Conservation (phyloP, 345 rosid genomes). For the Microcos paniculata region DNA sequence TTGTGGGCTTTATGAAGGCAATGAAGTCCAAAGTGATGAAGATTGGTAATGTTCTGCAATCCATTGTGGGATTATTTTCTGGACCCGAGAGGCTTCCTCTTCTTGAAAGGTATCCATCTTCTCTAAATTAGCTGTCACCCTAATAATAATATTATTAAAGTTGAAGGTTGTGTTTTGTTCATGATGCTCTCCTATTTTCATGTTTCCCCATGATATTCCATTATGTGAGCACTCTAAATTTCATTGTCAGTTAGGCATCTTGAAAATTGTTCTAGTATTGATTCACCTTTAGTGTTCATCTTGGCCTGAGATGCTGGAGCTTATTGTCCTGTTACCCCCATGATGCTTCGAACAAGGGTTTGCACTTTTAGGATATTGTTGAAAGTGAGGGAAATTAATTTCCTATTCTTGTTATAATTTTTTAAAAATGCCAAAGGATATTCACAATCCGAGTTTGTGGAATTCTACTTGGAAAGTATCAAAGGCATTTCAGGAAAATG, state of each 20-base stretch:
- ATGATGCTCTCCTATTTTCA: background rate
- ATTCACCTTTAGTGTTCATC: background rate
- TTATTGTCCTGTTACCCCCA: background rate
- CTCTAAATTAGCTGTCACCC: background rate
- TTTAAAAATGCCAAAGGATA: background rate
- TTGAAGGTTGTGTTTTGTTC: background rate
- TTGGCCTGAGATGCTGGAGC: background rate
- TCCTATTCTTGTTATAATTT: background rate
- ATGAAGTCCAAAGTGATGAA: slow-evolving; percentile 76
- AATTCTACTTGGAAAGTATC: background rate
- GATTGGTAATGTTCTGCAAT: slow-evolving; percentile 52
- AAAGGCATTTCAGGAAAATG: background rate
- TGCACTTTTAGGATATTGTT: background rate
- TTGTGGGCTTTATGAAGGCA: slow-evolving; percentile 82
- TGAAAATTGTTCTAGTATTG: background rate
- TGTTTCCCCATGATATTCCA: background rate
- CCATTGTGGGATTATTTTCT: slow-evolving; percentile 64
- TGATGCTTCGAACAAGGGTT: background rate
- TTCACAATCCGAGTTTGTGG: background rate
- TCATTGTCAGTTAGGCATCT: background rate
- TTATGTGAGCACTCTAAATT: background rate
- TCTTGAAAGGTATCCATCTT: slow-evolving; percentile 54
- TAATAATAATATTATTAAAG: background rate
- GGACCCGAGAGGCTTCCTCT: slow-evolving; percentile 68
- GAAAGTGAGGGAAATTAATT: background rate